Base-by-base conservation (phyloP, 2,329 filamentous ascomycete species). In the Penicillium hordei region DNA sequence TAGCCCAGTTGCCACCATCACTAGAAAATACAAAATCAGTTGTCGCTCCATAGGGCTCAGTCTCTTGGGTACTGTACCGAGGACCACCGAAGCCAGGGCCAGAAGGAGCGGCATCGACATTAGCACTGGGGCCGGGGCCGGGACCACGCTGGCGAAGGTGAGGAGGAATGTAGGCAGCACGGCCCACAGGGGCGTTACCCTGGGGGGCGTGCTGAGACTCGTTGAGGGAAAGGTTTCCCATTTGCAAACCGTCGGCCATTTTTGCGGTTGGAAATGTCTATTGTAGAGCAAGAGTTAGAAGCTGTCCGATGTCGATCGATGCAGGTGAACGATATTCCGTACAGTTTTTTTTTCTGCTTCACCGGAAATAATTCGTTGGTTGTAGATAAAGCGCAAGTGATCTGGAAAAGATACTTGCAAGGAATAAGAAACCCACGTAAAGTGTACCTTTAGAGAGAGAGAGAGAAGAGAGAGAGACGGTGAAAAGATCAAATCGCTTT, bases 151-250 rank as follows among this genome's bases (percentile, higher is more conserved):
- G 71, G 65, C 85, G 83, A 64, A 87, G 81, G 74, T 88, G 85
- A 68, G 85, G 85, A 69, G 85, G 85, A 67, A 88, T 87, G 75
- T 88, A 88, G 67, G 85, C 82, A 73, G 83, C 79, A 70, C 84
- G 85, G 67, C 83, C 82, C 60, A 75, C 73, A 66, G 75, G 75
- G 68, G 77, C 75, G 60, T 65, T 62, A 63, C 75, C 75, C 70
- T 78, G 77, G 52, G 76, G 74, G 57, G 83, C 84, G 72, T 86
- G 84, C 76, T 86, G 81, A 60, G 83, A 85, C 65, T 88, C 85
- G 73, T 84, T 83, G 67, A 88, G 78, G 64, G 73, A 72, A 51
- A 76, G 65, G 65, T 71, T 71, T 65, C 70, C 73, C 70, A 76
- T 74, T 57, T 75, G 72, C 60, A 76, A 68, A 61, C 72, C 67